Base-by-base conservation (phyloP, 2,329 filamentous ascomycete species). In the Pleurostoma richardsiae region DNA sequence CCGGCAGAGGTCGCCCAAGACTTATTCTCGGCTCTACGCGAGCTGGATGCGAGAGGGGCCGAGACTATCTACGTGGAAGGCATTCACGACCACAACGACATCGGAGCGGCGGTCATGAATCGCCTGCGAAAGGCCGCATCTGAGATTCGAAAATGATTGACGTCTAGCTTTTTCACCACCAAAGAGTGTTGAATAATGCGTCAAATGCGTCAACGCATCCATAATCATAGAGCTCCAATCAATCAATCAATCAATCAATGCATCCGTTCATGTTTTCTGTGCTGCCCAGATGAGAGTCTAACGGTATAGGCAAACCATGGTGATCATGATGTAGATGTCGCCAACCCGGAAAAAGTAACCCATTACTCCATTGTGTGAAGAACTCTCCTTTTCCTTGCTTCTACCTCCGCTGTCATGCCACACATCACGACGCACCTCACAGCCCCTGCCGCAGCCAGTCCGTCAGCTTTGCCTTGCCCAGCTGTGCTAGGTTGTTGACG, bases 1-100 rank as follows among this genome's bases (percentile, higher is more conserved):
- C 83, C 83, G 0, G 79, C 80, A 54, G 79, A 80, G 30, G 90
- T 99, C 56, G 92, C 94, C 2, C 82, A 91, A 56, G 88, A 88
- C 0, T 72, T 99, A 10, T 99, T 99, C 63, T 88, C 89, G 10
- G 88, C 90, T 2, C 71, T 99, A 45, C 77, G 94, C 45, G 88
- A 91, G 55, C 77, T 99, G 52, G 94, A 99, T 64, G 80, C 84
- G 57, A 76, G 82, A 52, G 80, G 83, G 30, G 90, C 90, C 4
- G 84, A 94, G 60, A 75, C 86, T 26, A 96, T 99, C 44, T 88
- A 91, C 56, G 89, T 97, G 8, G 94, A 99, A 64, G 92, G 92
- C 3, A 87, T 96, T 48, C 74, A 82, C 50, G 86, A 88, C 49
- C 82, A 86, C 49, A 83, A 86, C 30, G 88, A 94, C 61, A 85